Evolutionary conservation across 176 grass and related monocot species (phyloP), one percentile per base, ranked within the genome.

Genomic region (Luzula sylvatica): DNA sequence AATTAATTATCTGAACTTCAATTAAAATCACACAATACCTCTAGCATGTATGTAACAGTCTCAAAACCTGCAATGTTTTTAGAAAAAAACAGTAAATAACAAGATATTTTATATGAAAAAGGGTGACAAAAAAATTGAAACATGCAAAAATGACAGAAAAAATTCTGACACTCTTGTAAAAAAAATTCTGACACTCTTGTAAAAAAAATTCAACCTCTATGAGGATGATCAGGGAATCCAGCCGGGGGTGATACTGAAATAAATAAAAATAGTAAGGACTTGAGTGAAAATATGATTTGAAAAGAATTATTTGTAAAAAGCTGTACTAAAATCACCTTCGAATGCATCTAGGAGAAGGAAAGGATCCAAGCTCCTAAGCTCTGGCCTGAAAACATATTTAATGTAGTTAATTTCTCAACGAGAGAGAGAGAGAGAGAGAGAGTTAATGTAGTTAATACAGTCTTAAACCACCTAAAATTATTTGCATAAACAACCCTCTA

Each of bases 1-100:
- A 47, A 29, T 21, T 18, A 63, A 18, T 32, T 15, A 27, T 12
- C 26, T n/a, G 20, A 15, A 23, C n/a, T 61, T 41, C 11, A 7
- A 45, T 42, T 20, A 27, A 28, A 55, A 5, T 0, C 41, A 46
- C 14, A 43, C 26, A 7, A 41, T 43, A 86, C 87, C n/a, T 93
- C 46, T n/a, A 94, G 69, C 87, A 94, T 86, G 77, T 94, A 94
- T 55, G 87, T 94, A 2, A 86, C 87, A 20, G 87, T 94, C 70
- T 94, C 87, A 24, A 94, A 94, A 32, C 87, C 77, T 87, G 72
- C 55, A 64, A 14, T 12, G 6, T 29, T 16, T 30, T 23, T n/a
- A 4, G 9, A 1, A 0, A 14, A 22, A 3, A 2, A 58, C 5
- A 21, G 29, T 32, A 32, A 35, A 35, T 35, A 35, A 35, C 30